Base-by-base conservation (phyloP, 768 basidiomycete genomes). In the Lepiota brunneoincarnata region DNA sequence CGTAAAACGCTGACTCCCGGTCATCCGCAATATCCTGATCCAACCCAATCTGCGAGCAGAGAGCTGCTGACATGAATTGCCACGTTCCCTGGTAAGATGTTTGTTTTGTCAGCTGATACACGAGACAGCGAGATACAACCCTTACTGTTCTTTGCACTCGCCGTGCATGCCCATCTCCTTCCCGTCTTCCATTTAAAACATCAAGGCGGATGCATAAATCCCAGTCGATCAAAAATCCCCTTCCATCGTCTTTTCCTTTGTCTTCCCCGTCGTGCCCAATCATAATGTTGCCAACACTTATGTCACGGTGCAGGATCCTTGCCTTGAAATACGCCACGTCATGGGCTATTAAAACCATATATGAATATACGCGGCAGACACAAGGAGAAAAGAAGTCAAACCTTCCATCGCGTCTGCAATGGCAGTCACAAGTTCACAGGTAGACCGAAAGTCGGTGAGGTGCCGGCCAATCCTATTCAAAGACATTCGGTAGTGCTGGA, bases 371-470 rank as follows among this genome's bases (percentile, higher is more conserved):
- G n/a, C n/a, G n/a, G n/a, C n/a, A n/a, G n/a, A n/a, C n/a, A n/a
- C n/a, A n/a, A n/a, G n/a, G n/a, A n/a, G n/a, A n/a, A n/a, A n/a
- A n/a, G n/a, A n/a, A n/a, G n/a, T n/a, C n/a, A 26, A 20, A 57
- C 62, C 58, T 54, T 44, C 39, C 23, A 60, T 46, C n/a, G 64
- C 61, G 45, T 65, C 60, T 1, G 43, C 41, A 6, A 67, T 42
- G 4, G 51, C 61, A 20, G 23, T 47, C 6, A 64, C 46, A 34
- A 61, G 52, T 51, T 63, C 57, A 10, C 36, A 17, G 0, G 56
- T 54, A 11, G 55, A 61, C 1, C 12, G 1, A 21, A 57, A 59
- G 0, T 45, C 9, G 18, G 28, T 31, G 14, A 57, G 47, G 10
- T 4, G 4, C 12, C 15, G 14, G 17, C 49, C 24, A 18, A 52